phyloP scores from a whole-genome alignment of 768 basidiomycete genomes.

The Clavulina sp. region DNA sequence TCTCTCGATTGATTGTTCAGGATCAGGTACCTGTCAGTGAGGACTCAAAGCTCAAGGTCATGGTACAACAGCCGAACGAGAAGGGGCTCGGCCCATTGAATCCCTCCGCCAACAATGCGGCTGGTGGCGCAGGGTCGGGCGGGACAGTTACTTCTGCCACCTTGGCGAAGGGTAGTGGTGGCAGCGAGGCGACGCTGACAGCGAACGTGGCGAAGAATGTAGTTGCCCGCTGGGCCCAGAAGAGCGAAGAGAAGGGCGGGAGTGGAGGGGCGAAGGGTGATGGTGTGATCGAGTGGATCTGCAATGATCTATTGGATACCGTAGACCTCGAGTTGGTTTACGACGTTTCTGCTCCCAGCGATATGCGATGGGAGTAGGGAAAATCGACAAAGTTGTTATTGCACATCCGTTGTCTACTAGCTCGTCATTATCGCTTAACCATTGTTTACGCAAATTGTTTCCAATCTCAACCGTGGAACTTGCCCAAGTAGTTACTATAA shows the following conservation, averaged over 20 bases:
- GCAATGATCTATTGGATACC: conserved; percentile 26
- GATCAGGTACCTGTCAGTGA: conserved; percentile 11
- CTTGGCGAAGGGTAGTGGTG: too few relatives aligned
- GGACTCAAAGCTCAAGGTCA: conserved; percentile 17
- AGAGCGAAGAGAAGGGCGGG: conserved; percentile 13
- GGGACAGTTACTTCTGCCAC: too few relatives aligned
- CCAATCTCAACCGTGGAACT: too few relatives aligned
- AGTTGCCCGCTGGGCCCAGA: conserved; percentile 19
- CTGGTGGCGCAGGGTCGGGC: not conserved
- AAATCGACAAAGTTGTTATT: too few relatives aligned
- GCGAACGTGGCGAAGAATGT: conserved; percentile 27
- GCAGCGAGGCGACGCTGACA: conserved; percentile 28
- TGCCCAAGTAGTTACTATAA: too few relatives aligned
- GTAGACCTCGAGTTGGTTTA: conserved; percentile 31
- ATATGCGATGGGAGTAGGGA: conserved; percentile 11
- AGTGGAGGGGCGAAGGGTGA: conserved; percentile 14
- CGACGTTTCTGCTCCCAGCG: conserved; percentile 31
- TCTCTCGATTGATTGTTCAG: conserved; percentile 1
- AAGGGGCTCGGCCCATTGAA: not conserved
- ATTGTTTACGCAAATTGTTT: too few relatives aligned
- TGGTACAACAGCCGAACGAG: conserved; percentile 17
- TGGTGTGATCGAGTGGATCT: conserved; percentile 39
- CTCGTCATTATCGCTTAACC: too few relatives aligned
- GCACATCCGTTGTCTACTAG: too few relatives aligned
- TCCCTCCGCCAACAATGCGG: not conserved